phyloP scores from a whole-genome alignment of 495 filamentous ascomycete species.

The Talaromyces ruber region DNA sequence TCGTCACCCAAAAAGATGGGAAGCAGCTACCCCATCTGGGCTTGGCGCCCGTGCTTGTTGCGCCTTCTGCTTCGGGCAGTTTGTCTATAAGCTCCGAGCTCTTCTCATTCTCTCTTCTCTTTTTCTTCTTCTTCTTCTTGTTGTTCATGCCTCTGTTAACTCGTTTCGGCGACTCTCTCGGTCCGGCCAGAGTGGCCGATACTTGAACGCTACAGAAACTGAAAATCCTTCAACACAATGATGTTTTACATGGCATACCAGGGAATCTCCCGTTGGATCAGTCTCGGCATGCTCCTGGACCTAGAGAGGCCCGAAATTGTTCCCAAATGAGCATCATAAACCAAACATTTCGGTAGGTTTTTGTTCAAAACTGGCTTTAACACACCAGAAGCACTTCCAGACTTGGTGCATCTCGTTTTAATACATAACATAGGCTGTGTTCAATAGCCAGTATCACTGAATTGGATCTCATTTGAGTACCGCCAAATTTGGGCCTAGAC shows the following conservation, averaged over 20 bases:
- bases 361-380: not conserved
- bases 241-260: not conserved
- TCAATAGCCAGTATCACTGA: too few relatives aligned
- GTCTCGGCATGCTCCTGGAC: not conserved
- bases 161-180: not conserved
- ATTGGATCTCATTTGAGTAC: too few relatives aligned
- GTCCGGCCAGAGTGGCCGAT: not conserved
- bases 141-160: too few relatives aligned
- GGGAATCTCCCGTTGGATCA: not conserved
- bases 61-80: not conserved
- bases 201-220: not conserved
- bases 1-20: not conserved
- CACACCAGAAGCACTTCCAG: not conserved
- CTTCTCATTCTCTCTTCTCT: not conserved
- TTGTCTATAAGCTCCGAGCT: not conserved
- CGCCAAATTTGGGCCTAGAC: not conserved
- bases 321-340: not conserved
- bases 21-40: not conserved
- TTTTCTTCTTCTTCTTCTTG: too few relatives aligned
- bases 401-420: not conserved
- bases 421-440: not conserved
- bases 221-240: not conserved
- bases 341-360: too few relatives aligned
- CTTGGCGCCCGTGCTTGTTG: not conserved
- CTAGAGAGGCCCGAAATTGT: not conserved